phyloP scores from a whole-genome alignment of 2,329 filamentous ascomycete genomes.

The Ophiocordyceps polyrhachis-furcata region DNA sequence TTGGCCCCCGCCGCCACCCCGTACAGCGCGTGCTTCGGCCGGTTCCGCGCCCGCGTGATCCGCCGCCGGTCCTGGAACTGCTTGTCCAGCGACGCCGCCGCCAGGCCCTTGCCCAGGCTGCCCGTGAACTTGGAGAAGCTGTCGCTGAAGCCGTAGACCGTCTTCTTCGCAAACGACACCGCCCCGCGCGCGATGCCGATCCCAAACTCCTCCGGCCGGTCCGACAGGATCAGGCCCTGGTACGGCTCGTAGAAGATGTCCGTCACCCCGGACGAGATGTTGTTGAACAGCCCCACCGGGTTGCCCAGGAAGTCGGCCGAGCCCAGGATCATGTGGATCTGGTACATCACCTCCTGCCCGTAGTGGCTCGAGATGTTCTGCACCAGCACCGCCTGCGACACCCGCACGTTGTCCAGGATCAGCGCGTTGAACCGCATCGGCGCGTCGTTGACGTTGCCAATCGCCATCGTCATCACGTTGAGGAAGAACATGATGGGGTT shows the following conservation, averaged over 20 bases:
- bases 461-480: slow-evolving; percentile 97
- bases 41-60: slow-evolving; percentile 80
- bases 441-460: slow-evolving; percentile 96
- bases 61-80: slow-evolving; percentile 94
- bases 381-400: slow-evolving; percentile 67
- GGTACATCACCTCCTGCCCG: slow-evolving; percentile 85
- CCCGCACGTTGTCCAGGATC: slow-evolving; percentile 84
- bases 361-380: slow-evolving; percentile 88
- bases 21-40: slow-evolving; percentile 92
- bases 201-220: slow-evolving; percentile 86
- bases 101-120: slow-evolving; percentile 88
- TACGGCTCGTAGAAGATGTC: slow-evolving; percentile 99
- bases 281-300: slow-evolving; percentile 94
- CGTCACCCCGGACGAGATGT: slow-evolving; percentile 87
- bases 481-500: slow-evolving; percentile 98
- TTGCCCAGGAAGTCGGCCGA: slow-evolving; percentile 97
- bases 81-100: slow-evolving; percentile 90
- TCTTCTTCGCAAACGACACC: slow-evolving; percentile 95
- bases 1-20: slow-evolving; percentile 92
- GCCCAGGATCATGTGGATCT: slow-evolving; percentile 92
- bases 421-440: slow-evolving; percentile 85
- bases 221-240: slow-evolving; percentile 90
- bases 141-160: slow-evolving; percentile 91
- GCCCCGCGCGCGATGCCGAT: slow-evolving; percentile 92
- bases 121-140: slow-evolving; percentile 97